These are phyloP conservation scores for Brassica cretica DNA, from an alignment of 345 rosid species.

Conservation along the genomic window DNA sequence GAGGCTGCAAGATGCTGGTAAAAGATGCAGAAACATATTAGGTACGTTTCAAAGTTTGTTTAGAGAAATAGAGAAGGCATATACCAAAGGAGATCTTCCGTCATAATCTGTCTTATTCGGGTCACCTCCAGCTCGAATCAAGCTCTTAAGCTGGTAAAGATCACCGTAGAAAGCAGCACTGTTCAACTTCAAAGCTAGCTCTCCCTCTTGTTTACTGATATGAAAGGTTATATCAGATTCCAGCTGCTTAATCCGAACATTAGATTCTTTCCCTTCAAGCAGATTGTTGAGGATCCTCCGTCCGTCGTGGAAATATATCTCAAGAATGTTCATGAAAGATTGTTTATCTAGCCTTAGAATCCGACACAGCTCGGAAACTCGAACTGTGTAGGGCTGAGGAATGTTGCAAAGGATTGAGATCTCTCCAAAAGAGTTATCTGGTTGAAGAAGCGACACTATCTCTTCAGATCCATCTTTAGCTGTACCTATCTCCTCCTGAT, in stretches of 20 bases:
- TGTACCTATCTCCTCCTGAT: slow-evolving; percentile 61
- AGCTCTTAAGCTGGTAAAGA: slow-evolving; percentile 54
- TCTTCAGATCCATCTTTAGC: slow-evolving; percentile 83
- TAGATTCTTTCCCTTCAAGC: slow-evolving; percentile 67
- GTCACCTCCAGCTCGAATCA: slow-evolving; percentile 70
- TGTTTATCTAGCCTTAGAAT: slow-evolving; percentile 68
- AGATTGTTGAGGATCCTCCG: slow-evolving; percentile 68
- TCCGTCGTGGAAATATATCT: slow-evolving; percentile 71
- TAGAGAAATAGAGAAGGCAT: background rate
- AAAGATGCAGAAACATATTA: too few relatives aligned
- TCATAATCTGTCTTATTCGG: slow-evolving; percentile 70
- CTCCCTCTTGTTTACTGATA: slow-evolving; percentile 72
- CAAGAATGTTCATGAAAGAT: slow-evolving; percentile 65
- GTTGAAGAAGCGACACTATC: slow-evolving; percentile 53
- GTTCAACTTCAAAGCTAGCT: slow-evolving; percentile 67
- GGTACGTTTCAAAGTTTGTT: background rate
- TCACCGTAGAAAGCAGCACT: slow-evolving; percentile 72
- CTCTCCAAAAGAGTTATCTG: slow-evolving; percentile 67
- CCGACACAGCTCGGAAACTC: slow-evolving; percentile 60
- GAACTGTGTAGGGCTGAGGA: slow-evolving; percentile 60
- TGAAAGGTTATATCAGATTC: slow-evolving; percentile 66
- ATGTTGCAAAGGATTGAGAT: slow-evolving; percentile 70
- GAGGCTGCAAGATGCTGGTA: slow-evolving; percentile 88
- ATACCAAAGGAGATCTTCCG: slow-evolving; percentile 89
- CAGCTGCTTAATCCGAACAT: slow-evolving; percentile 50